A percentile compares a stretch with the other conserved stretches of the same genome.
These are phyloP conservation scores for Annulohypoxylon stygium DNA, from an alignment of 495 filamentous ascomycete genomes.

Conservation along the genomic window DNA sequence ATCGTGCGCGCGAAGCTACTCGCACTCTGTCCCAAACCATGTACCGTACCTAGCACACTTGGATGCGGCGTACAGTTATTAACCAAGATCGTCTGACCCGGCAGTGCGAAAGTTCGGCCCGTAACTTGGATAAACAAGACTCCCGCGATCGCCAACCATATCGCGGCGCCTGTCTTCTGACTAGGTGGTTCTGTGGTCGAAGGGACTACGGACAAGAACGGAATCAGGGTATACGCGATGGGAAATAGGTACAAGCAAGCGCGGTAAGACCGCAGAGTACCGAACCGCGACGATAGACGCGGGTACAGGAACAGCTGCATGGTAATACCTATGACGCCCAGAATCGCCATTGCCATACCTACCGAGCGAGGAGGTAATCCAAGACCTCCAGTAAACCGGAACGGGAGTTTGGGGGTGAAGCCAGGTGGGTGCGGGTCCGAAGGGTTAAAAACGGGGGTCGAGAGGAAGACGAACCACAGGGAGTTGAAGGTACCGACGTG, in stretches of 20 bases:
- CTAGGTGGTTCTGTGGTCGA: slow-evolving; percentile 69
- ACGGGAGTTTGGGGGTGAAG: slow-evolving; percentile 64
- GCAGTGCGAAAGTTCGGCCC: slow-evolving; percentile 85
- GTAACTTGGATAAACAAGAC: slow-evolving; percentile 80
- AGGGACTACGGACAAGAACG: slow-evolving; percentile 79
- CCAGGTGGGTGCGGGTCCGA: slow-evolving; percentile 47
- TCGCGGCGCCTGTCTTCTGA: slow-evolving; percentile 71
- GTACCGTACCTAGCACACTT: slow-evolving; percentile 82
- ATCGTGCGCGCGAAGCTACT: slow-evolving; percentile 78
- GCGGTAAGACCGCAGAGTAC: slow-evolving; percentile 76
- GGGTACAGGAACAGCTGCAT: slow-evolving; percentile 86
- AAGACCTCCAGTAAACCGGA: slow-evolving; percentile 84
- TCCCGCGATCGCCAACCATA: slow-evolving; percentile 77
- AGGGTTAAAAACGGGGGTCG: slow-evolving; percentile 77
- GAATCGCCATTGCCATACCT: slow-evolving; percentile 81
- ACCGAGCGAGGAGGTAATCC: slow-evolving; percentile 80
- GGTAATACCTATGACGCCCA: slow-evolving; percentile 80
- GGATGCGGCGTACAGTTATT: slow-evolving; percentile 90
- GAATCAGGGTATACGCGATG: slow-evolving; percentile 76
- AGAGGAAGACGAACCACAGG: slow-evolving; percentile 87
- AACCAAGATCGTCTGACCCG: slow-evolving; percentile 80
- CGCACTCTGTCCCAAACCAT: slow-evolving; percentile 83
- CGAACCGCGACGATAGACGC: slow-evolving; percentile 72
- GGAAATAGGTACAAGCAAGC: slow-evolving; percentile 79
- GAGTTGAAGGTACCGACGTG: slow-evolving; percentile 88